Evolutionary conservation across 768 basidiomycete genomes (phyloP).

Genomic region (Fistulinella prunicolor): DNA sequence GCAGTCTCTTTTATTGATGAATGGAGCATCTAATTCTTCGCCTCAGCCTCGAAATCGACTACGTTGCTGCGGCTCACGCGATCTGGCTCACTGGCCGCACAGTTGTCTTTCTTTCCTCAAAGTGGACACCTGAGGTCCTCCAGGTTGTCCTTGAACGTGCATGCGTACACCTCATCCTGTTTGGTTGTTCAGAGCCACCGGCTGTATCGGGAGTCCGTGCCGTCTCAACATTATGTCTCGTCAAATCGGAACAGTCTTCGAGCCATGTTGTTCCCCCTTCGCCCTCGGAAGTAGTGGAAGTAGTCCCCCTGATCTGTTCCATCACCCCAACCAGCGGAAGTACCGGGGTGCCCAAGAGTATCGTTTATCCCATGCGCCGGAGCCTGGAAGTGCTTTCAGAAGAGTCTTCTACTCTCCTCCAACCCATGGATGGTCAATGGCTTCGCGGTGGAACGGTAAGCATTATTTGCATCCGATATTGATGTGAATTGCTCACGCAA

Average conservation of each 20-base stretch:
- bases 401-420: slow-evolving; percentile 28
- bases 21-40: background rate
- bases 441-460: slow-evolving; percentile 33
- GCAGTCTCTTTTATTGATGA: background rate
- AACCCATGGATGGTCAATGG: slow-evolving; percentile 31
- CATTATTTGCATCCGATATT: background rate
- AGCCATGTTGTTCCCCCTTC: slow-evolving; percentile 12
- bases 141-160: slow-evolving; percentile 22
- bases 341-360: slow-evolving; percentile 32
- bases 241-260: slow-evolving; percentile 8
- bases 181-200: slow-evolving; percentile 16
- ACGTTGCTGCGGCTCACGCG: slow-evolving; percentile 29
- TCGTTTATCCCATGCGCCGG: slow-evolving; percentile 30
- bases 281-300: slow-evolving; percentile 16
- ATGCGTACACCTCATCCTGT: slow-evolving; percentile 21
- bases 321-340: slow-evolving; percentile 30
- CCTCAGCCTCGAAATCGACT: slow-evolving; percentile 29
- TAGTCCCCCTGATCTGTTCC: slow-evolving; percentile 26
- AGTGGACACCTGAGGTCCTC: slow-evolving; percentile 30
- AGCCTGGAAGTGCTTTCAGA: slow-evolving; percentile 24
- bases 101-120: slow-evolving; percentile 29
- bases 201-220: slow-evolving; percentile 6
- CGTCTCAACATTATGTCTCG: slow-evolving; percentile 20
- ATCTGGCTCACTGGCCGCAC: slow-evolving; percentile 28
- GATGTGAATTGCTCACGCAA: background rate